phyloP scores from a whole-genome alignment of 2,329 filamentous ascomycete genomes.

The Chaetomium globosum region DNA sequence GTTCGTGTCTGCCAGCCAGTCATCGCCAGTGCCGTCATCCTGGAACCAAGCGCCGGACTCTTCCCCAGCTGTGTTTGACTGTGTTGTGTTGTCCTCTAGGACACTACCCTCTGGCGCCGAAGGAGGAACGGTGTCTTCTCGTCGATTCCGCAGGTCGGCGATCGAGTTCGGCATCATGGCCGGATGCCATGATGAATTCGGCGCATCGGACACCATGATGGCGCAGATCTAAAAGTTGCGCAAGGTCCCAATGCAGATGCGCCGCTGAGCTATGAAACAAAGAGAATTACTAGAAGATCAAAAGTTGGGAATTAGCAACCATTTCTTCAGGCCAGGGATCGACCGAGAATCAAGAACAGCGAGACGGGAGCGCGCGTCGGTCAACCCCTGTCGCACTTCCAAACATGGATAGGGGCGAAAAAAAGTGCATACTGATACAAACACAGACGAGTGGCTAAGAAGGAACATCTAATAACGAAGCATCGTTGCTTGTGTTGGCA shows the following conservation, averaged over 20 bases:
- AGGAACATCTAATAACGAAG: constrained; percentile 26
- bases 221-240: constrained; percentile 32
- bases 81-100: not conserved
- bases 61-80: constrained; percentile 8
- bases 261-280: constrained; percentile 25
- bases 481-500: constrained; percentile 28
- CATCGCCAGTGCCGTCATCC: constrained; percentile 39
- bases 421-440: constrained; percentile 33
- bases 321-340: constrained; percentile 13
- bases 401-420: constrained; percentile 18
- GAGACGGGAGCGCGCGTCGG: constrained; percentile 25
- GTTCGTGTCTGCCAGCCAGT: constrained; percentile 32
- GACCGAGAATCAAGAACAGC: constrained; percentile 22
- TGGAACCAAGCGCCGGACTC: constrained; percentile 40
- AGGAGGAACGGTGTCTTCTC: constrained; percentile 16
- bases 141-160: constrained; percentile 31
- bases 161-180: constrained; percentile 53
- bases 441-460: constrained; percentile 24
- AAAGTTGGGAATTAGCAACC: constrained; percentile 19
- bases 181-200: constrained; percentile 54
- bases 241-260: constrained; percentile 16
- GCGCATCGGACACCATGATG: constrained; percentile 49
- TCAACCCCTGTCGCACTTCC: constrained; percentile 23
- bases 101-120: constrained; percentile 12
- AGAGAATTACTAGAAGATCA: constrained; percentile 26